Evolutionary conservation across 306 rosid species (phyloP), one percentile per base, ranked within the genome.

Genomic region (Cyclanthera cordifolia): DNA sequence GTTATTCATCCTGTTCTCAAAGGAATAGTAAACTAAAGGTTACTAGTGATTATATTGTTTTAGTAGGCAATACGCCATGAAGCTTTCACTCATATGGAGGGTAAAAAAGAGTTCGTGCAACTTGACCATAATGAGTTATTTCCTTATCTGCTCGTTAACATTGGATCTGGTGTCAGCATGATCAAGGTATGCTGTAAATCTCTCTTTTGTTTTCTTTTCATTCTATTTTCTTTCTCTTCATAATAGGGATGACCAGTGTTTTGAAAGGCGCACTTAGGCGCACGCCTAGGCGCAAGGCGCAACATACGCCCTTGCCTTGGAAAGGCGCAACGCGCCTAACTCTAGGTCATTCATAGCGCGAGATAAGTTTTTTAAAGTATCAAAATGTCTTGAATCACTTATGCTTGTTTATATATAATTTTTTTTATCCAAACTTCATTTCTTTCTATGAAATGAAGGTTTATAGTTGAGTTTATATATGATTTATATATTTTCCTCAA

Each of bases 21-120:
- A 58, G 30, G 43, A 16, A 58, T 34, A 28, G 45, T 9, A 12
- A 60, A n/a, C 11, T 24, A 28, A 60, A 32, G 9, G 19, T 32
- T 69, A 11, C 49, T 25, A 13, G 53, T 84, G 81, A 75, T 85
- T 72, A 76, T 80, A 79, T 46, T 86, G 73, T 73, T 80, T 80
- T 93, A 83, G 87, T 90, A 93, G 99, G 99, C 99, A 56, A 93
- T 93, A 75, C 95, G 99, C 48, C 99, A 93, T 78, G 99, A 93
- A 88, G 96, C 99, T 76, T 93, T 90, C 84, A 93, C 99, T n/a
- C 99, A 93, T 76, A 86, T 78, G 95, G 99, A 93, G 75, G 95
- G 99, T 75, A 85, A 79, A 66, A 93, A 90, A 82, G 90, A 90
- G 79, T 93, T 93, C 68, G 87, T 90, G 82, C 99, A 93, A 81